Evolutionary conservation across 2,329 filamentous ascomycete species (phyloP).

Genomic region (Monosporascus sp.): DNA sequence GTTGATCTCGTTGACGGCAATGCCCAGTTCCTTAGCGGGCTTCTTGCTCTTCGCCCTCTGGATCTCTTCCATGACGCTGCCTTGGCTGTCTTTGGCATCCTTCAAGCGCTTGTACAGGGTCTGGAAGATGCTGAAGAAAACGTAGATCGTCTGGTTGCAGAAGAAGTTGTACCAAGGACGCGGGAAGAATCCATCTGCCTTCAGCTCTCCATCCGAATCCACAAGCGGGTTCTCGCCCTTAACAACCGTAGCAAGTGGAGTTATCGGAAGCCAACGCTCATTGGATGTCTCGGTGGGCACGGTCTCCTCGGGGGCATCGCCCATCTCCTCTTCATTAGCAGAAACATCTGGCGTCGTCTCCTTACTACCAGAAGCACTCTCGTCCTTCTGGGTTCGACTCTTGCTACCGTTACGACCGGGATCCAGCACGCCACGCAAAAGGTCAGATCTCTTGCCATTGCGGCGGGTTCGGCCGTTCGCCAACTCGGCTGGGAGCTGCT

Average conservation of each 20-base stretch:
- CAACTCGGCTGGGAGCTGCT: constrained; percentile 64
- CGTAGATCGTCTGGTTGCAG: constrained; percentile 84
- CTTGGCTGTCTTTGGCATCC: constrained; percentile 75
- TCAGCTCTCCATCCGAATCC: constrained; percentile 59
- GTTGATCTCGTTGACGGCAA: constrained; percentile 71
- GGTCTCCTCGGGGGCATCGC: constrained; percentile 53
- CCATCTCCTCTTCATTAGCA: constrained; percentile 70
- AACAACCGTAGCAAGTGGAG: constrained; percentile 51
- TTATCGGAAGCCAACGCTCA: constrained; percentile 59
- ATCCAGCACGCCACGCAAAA: constrained; percentile 83
- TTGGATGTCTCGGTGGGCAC: constrained; percentile 57
- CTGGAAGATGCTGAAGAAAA: constrained; percentile 91
- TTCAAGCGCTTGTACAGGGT: constrained; percentile 81
- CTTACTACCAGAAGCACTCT: constrained; percentile 72
- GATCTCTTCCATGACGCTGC: constrained; percentile 68
- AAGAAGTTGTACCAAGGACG: constrained; percentile 85
- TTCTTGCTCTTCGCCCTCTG: constrained; percentile 68
- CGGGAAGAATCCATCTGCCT: constrained; percentile 73
- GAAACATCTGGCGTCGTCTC: constrained; percentile 85
- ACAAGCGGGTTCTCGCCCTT: constrained; percentile 48
- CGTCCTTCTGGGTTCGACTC: constrained; percentile 69
- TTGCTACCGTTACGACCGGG: constrained; percentile 66
- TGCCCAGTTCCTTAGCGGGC: constrained; percentile 75
- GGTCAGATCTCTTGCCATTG: constrained; percentile 69
- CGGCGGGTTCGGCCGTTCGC: constrained; percentile 64